Conservation (phyloP, 192 early-diverging fungal species). For the Gamsiella multidivaricata region DNA sequence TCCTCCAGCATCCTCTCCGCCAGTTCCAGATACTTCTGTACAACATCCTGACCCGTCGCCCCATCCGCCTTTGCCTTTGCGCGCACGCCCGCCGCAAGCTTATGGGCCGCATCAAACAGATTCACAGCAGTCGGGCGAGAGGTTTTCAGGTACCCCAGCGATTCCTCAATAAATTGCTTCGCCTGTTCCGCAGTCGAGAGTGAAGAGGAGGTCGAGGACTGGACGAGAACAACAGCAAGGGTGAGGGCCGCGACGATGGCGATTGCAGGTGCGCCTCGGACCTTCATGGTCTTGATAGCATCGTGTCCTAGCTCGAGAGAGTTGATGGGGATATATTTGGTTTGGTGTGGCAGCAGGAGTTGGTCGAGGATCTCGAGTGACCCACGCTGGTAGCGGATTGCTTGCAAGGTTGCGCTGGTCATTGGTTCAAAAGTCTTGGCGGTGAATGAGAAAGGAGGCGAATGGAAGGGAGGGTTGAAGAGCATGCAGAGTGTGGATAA, state of each 20-base stretch:
- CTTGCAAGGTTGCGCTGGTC: slow-evolving; percentile 59
- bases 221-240: slow-evolving; percentile 82
- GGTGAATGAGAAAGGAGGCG: background rate
- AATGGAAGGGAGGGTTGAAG: background rate
- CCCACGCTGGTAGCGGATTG: slow-evolving; percentile 64
- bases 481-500: background rate
- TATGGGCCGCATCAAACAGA: slow-evolving; percentile 86
- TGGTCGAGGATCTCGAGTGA: slow-evolving; percentile 89
- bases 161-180: slow-evolving; percentile 61
- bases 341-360: slow-evolving; percentile 88
- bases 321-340: slow-evolving; percentile 76
- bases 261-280: slow-evolving; percentile 93
- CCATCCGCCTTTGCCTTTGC: slow-evolving; percentile 13
- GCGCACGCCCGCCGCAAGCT: slow-evolving; percentile 57
- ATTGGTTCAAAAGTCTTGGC: slow-evolving; percentile 9
- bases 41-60: slow-evolving; percentile 57
- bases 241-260: slow-evolving; percentile 95
- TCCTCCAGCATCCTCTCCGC: slow-evolving; percentile 87
- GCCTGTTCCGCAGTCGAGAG: slow-evolving; percentile 52
- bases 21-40: slow-evolving; percentile 71
- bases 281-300: slow-evolving; percentile 95
- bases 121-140: slow-evolving; percentile 98
- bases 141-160: slow-evolving; percentile 84
- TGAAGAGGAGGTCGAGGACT: slow-evolving; percentile 14
- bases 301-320: slow-evolving; percentile 79